phyloP scores from a whole-genome alignment of 192 early-diverging fungal genomes.

The Backusella mclennaniae region DNA sequence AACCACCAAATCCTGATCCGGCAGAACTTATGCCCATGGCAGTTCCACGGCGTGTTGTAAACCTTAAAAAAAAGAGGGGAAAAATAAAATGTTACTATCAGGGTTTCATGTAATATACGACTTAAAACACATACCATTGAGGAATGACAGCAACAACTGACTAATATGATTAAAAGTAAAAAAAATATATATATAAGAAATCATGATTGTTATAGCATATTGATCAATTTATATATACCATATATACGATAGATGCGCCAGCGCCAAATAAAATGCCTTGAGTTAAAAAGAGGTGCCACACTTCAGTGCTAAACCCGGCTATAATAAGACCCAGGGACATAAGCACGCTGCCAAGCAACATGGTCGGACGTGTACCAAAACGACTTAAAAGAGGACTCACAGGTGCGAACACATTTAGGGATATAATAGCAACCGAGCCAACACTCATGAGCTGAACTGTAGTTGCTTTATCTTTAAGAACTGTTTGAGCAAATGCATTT shows the following conservation, averaged over 20 bases:
- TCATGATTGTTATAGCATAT: background rate
- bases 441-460: constrained; percentile 26
- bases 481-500: constrained; percentile 7
- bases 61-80: background rate
- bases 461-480: constrained; percentile 14
- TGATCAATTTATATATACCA: background rate
- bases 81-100: background rate
- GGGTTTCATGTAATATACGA: background rate
- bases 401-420: constrained; percentile 12
- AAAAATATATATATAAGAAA: background rate
- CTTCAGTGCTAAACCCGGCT: constrained; percentile 36
- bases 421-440: constrained; percentile 3
- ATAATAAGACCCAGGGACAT: constrained; percentile 29
- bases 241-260: constrained; percentile 37
- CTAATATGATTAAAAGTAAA: background rate
- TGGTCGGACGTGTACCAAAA: constrained; percentile 10
- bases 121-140: constrained; percentile 54
- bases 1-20: constrained; percentile 72
- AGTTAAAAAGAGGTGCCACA: constrained; percentile 61
- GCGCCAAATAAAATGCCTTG: constrained; percentile 60
- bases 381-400: constrained; percentile 9
- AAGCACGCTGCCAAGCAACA: constrained; percentile 17
- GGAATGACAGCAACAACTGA: constrained; percentile 32
- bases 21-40: constrained; percentile 56
- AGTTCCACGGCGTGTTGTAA: constrained; percentile 52